These are phyloP conservation scores for Colletotrichum aenigma DNA, from an alignment of 2,329 filamentous ascomycete species.

Conservation along the genomic window DNA sequence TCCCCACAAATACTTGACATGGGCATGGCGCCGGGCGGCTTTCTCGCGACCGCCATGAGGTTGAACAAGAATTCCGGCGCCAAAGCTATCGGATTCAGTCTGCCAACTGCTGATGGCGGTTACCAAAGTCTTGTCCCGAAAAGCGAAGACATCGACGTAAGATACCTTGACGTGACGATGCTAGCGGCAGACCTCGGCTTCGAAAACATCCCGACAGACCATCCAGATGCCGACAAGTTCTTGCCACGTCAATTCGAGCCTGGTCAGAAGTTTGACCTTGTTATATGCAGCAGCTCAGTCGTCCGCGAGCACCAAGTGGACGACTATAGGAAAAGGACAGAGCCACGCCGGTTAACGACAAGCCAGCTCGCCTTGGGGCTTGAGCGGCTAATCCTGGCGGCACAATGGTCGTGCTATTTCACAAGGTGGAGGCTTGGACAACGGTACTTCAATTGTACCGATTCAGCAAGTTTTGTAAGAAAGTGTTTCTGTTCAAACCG, in stretches of 20 bases:
- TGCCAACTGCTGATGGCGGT: not conserved
- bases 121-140: not conserved
- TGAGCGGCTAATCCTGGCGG: conserved; percentile 42
- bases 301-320: fast-evolving
- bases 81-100: not conserved
- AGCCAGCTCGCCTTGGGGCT: not conserved
- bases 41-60: not conserved
- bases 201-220: not conserved
- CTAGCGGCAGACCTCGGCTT: not conserved
- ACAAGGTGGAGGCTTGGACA: conserved; percentile 48
- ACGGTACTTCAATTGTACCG: conserved; percentile 38
- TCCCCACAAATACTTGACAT: not conserved
- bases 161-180: not conserved
- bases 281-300: not conserved
- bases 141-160: not conserved
- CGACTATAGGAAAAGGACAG: not conserved
- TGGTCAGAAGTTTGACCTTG: not conserved
- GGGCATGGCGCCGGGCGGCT: not conserved
- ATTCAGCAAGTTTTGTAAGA: conserved; percentile 44
- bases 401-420: conserved; percentile 55
- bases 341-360: not conserved
- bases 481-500: conserved; percentile 50
- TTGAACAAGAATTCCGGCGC: not conserved
- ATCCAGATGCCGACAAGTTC: not conserved
- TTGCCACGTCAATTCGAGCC: not conserved